Base-by-base conservation (phyloP, 148 eudicot genomes). In the Vaccinium macrocarpon region DNA sequence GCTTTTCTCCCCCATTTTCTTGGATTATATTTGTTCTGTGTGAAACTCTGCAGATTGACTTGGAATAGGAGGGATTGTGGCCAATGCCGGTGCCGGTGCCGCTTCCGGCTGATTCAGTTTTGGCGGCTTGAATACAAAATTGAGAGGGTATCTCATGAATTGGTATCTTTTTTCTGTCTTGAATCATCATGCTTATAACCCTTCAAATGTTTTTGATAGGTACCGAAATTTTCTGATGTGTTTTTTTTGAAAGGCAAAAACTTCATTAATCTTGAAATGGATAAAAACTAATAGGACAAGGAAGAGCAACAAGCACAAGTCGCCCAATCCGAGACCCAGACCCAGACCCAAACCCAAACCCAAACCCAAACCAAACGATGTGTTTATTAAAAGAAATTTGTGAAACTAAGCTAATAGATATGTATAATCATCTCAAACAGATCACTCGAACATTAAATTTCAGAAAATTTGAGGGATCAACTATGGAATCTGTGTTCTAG, bases 41-140 rank as follows among this genome's bases (percentile, higher is more conserved):
- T 42, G 78, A 74, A 74, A 42, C 78, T 21, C 27, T 19, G 78
- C 78, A 74, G 51, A 74, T 46, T 74, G 52, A 42, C 78, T 74
- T 21, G 78, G 52, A 42, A 42, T 8, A 42, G 46, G 46, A 74
- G 55, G 55, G 56, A 49, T 48, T 55, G 78, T 23, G 55, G 29
- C 55, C 23, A 75, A 46, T 75, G 78, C 35, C 35, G 35, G 35
- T 32, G 35, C 53, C 79, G 32, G 55, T 76, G 79, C 55, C 56
- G 55, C 55, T n/a, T 76, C 79, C 79, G 32, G 79, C 56, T n/a
- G 56, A 21, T 76, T 76, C 18, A 10, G 10, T 8, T n/a, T n/a
- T 0, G 55, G 79, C 55, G 79, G 55, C 79, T n/a, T 76, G 25
- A 49, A 32, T 8, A 38, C 77, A 11, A 73, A 42, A 38, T 42